A percentile compares a stretch with the other conserved stretches of the same genome.
phyloP scores from a whole-genome alignment of 345 rosid species.

The Dipteronia dyeriana region DNA sequence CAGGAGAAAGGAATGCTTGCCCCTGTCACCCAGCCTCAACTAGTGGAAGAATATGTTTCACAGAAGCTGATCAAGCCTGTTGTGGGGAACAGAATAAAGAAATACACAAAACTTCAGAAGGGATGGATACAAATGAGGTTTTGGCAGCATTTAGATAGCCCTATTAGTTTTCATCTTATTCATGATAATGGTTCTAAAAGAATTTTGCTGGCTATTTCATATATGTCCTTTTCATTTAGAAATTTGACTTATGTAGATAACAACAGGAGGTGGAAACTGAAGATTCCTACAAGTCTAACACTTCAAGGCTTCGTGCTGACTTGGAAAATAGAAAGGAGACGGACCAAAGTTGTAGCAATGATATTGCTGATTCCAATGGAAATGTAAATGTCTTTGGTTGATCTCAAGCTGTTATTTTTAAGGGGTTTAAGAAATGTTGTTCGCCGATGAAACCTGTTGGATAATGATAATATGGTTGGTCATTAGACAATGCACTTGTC shows the following conservation, averaged over 20 bases:
- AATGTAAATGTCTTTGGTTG: constrained; percentile 50
- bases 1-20: constrained; percentile 46
- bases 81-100: constrained; percentile 30
- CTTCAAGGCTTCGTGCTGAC: constrained; percentile 28
- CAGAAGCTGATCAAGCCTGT: constrained; percentile 26
- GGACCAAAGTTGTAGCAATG: constrained; percentile 35
- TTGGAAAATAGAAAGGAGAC: constrained; percentile 28
- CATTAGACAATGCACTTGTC: background rate
- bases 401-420: background rate
- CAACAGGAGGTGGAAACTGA: constrained; percentile 61
- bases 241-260: constrained; percentile 50
- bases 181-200: constrained; percentile 12
- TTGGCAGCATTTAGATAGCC: constrained; percentile 15
- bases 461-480: background rate
- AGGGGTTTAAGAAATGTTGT: background rate
- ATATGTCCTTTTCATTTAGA: constrained; percentile 39
- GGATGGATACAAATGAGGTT: constrained; percentile 38
- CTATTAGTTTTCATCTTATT: constrained; percentile 12
- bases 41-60: constrained; percentile 41
- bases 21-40: constrained; percentile 44
- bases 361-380: constrained; percentile 43
- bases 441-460: background rate
- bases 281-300: constrained; percentile 31
- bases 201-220: constrained; percentile 18
- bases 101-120: constrained; percentile 25